Evolutionary conservation across 2,329 filamentous ascomycete genomes (phyloP).

Genomic region (Diplodia seriata): DNA sequence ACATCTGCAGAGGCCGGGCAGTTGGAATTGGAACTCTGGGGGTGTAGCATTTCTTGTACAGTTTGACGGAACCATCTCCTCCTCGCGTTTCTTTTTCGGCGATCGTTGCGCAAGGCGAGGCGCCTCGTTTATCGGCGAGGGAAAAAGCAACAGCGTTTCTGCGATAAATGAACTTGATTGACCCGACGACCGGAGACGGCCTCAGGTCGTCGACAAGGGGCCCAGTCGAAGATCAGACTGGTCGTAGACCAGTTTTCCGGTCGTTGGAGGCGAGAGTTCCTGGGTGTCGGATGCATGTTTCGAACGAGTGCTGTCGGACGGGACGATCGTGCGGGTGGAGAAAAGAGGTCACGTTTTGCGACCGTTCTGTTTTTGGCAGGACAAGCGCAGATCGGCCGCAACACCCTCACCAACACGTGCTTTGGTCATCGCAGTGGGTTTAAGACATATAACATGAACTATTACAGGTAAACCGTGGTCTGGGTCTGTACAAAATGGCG

Average conservation of each 20-base stretch:
- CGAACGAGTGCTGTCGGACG: background rate
- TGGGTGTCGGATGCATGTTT: background rate
- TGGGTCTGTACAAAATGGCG: background rate
- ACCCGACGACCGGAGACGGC: background rate
- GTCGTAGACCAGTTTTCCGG: background rate
- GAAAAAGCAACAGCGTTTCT: background rate
- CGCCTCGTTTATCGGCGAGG: background rate
- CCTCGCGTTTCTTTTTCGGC: background rate
- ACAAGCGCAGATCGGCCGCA: background rate
- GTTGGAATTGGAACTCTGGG: too few species aligned
- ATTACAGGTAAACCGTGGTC: background rate
- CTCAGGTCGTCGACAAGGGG: background rate
- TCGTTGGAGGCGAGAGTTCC: background rate
- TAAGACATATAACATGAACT: background rate
- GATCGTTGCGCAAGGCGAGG: background rate
- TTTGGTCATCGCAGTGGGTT: background rate
- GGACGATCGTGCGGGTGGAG: background rate
- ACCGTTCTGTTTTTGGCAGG: slow-evolving; percentile 1
- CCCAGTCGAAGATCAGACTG: background rate
- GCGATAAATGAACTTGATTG: background rate
- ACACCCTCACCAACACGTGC: background rate
- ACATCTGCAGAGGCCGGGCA: too few species aligned
- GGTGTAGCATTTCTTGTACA: too few species aligned
- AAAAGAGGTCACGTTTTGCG: slow-evolving; percentile 1
- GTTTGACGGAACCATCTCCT: too few species aligned